A percentile compares a stretch with the other conserved stretches of the same genome.
Conservation (phyloP, 345 rosid species). For the Erucastrum elatum region DNA sequence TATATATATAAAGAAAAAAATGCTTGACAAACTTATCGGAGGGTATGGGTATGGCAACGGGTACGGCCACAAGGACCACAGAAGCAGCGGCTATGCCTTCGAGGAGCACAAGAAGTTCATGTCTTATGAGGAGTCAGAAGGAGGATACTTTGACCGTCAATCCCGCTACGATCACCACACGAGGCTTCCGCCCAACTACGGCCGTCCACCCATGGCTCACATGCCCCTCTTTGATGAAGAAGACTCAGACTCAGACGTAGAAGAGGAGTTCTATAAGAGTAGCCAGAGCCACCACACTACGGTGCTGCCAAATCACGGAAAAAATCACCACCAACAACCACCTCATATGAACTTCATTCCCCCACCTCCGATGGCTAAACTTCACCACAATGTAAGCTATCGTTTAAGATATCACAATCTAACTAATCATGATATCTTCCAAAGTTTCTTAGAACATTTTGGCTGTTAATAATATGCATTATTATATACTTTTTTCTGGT, state of each 20-base stretch:
- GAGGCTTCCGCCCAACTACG: constrained; percentile 28
- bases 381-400: constrained; percentile 27
- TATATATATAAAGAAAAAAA: constrained; percentile 1
- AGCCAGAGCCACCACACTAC: neutral
- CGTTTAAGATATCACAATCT: neutral
- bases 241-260: constrained; percentile 15
- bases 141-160: constrained; percentile 30
- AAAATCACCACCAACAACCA: constrained; percentile 28
- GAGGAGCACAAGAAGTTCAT: constrained; percentile 26
- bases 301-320: neutral
- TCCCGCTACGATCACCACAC: constrained; percentile 1
- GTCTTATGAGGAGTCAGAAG: constrained; percentile 9
- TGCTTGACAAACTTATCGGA: constrained; percentile 26
- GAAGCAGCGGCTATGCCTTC: constrained; percentile 1
- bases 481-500: neutral
- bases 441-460: neutral
- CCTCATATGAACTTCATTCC: constrained; percentile 22
- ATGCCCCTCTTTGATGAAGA: constrained; percentile 29
- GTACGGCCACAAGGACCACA: neutral
- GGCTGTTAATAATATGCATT: neutral
- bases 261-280: constrained; percentile 18
- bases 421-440: constrained; percentile 4
- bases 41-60: neutral
- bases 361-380: constrained; percentile 17
- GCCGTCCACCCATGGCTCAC: constrained; percentile 32